These are phyloP conservation scores for Globisporangium emineosum DNA, from an alignment of 352 stramenopile genomes.

Conservation along the genomic window DNA sequence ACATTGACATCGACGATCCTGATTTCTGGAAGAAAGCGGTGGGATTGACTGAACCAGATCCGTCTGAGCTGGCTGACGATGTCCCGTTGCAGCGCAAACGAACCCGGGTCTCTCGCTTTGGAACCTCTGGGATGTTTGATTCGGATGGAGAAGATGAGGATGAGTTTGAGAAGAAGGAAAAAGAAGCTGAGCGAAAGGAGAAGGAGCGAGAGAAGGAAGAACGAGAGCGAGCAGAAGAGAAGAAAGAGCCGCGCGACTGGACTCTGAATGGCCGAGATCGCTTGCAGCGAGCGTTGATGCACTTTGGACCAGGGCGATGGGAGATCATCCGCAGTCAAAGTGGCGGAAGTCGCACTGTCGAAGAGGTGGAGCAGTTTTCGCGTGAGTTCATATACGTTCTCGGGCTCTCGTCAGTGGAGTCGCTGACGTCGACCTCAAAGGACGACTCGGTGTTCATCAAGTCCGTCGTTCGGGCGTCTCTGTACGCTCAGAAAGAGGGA, in stretches of 20 bases:
- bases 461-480: constrained; percentile 62
- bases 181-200: constrained; percentile 35
- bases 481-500: constrained; percentile 59
- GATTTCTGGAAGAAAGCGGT: constrained; percentile 99
- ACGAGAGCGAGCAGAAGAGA: constrained; percentile 57
- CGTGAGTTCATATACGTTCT: constrained; percentile 86
- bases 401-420: constrained; percentile 58
- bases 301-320: constrained; percentile 85
- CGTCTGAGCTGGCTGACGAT: constrained; percentile 47
- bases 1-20: constrained; percentile 98
- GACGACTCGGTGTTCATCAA: constrained; percentile 86
- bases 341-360: constrained; percentile 77
- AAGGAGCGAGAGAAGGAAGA: constrained; percentile 41
- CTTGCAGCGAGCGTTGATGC: constrained; percentile 83
- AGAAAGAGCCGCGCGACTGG: constrained; percentile 74
- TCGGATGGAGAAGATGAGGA: constrained; percentile 74
- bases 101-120: constrained; percentile 83
- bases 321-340: constrained; percentile 88
- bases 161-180: constrained; percentile 36
- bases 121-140: constrained; percentile 43
- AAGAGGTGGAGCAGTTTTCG: constrained; percentile 82
- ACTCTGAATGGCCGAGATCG: constrained; percentile 83
- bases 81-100: constrained; percentile 82
- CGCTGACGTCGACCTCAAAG: constrained; percentile 51
- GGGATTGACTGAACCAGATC: constrained; percentile 74